Conservation (phyloP, 116 monocot species). For the Posidonia oceanica region DNA sequence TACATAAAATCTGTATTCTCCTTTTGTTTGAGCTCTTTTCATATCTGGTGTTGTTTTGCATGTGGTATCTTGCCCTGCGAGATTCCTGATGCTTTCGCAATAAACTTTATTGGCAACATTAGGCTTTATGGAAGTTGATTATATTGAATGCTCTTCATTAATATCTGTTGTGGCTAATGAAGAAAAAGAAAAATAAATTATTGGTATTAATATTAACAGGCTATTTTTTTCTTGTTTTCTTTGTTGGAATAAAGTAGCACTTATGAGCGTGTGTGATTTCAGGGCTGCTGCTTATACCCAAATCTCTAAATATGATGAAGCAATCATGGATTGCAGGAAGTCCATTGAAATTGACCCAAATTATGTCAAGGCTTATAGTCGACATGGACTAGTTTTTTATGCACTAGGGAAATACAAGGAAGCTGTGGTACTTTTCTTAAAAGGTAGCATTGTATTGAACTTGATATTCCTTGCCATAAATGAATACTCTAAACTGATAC, state of each 20-base stretch:
- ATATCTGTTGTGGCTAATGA: no score
- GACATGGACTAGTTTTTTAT: conserved; percentile 70
- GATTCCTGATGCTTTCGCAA: no score
- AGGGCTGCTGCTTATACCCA: conserved; percentile 90
- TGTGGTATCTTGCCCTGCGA: no score
- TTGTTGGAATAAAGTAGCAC: not conserved
- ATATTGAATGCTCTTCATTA: no score
- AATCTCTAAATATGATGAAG: conserved; percentile 42
- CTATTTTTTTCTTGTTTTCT: no score
- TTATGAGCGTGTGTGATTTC: conserved; percentile 6
- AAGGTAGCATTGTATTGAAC: conserved; percentile 27
- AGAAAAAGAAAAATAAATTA: no score
- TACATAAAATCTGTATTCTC: no score
- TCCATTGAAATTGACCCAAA: conserved; percentile 74
- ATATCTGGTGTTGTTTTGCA: no score
- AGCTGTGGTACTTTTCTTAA: conserved; percentile 49
- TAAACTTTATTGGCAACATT: no score
- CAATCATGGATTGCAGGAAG: conserved; percentile 64
- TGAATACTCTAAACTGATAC: not conserved
- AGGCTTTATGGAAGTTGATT: no score
- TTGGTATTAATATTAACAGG: no score
- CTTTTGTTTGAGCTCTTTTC: no score
- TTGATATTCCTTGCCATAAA: not conserved
- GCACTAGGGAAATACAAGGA: conserved; percentile 49
- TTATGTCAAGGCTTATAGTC: conserved; percentile 73